Evolutionary conservation across 306 rosid genomes (phyloP).

Genomic region (Prosopis cineraria): DNA sequence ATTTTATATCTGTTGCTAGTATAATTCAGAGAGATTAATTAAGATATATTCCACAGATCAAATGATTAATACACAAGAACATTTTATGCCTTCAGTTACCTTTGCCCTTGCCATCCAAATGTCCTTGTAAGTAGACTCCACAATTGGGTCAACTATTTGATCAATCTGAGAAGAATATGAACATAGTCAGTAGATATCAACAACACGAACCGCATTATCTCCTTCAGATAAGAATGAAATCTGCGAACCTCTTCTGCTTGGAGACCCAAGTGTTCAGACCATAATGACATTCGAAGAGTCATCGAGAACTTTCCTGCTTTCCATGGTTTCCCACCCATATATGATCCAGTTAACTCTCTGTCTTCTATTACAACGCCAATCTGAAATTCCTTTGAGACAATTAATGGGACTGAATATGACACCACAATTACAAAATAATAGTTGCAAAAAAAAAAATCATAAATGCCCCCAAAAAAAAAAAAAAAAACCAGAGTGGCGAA

Average conservation of each 20-base stretch:
- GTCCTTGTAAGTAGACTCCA: slow-evolving; percentile 83
- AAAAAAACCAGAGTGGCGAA: no score
- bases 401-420: slow-evolving; percentile 27
- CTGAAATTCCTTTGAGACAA: slow-evolving; percentile 50
- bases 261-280: slow-evolving; percentile 98
- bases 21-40: neutral
- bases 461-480: no score
- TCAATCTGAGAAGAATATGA: slow-evolving; percentile 50
- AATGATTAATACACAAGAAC: slow-evolving; percentile 10
- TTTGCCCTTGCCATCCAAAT: slow-evolving; percentile 96
- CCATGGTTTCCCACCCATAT: slow-evolving; percentile 93
- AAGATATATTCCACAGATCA: neutral
- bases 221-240: slow-evolving; percentile 13
- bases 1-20: neutral
- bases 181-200: slow-evolving; percentile 33
- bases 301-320: slow-evolving; percentile 87
- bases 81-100: slow-evolving; percentile 46
- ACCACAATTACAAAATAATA: slow-evolving; percentile 33
- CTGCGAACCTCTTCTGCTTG: slow-evolving; percentile 72
- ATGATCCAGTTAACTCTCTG: slow-evolving; percentile 66
- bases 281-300: slow-evolving; percentile 81
- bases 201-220: slow-evolving; percentile 22
- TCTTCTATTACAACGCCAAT: slow-evolving; percentile 87
- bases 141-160: slow-evolving; percentile 76
- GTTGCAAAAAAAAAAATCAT: no score